Conservation (phyloP, 257 asterid species). For the Avicennia marina region DNA sequence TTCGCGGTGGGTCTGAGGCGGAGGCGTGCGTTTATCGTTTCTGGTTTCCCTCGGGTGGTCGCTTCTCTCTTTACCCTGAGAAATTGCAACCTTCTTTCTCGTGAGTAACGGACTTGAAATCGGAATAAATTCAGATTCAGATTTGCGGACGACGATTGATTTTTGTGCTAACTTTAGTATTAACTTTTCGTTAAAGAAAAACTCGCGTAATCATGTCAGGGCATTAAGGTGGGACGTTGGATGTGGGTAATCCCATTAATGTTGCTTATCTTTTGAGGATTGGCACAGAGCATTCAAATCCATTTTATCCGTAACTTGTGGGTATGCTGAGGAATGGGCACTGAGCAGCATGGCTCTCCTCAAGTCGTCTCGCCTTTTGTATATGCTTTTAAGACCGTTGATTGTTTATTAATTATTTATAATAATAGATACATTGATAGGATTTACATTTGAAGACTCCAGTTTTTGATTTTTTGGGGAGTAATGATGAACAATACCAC, state of each 20-base stretch:
- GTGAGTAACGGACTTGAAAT: conserved; percentile 25
- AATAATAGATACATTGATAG: too few relatives aligned
- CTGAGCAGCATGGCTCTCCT: too few relatives aligned
- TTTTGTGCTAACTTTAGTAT: conserved; percentile 18
- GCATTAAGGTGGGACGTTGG: conserved; percentile 6
- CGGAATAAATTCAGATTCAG: conserved; percentile 22
- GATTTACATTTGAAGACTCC: too few relatives aligned
- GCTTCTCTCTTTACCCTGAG: too few relatives aligned
- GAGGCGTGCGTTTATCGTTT: background rate
- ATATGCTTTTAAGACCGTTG: too few relatives aligned
- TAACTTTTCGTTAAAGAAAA: conserved; percentile 6
- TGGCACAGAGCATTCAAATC: too few relatives aligned
- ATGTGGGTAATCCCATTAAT: background rate
- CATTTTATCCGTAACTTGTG: too few relatives aligned
- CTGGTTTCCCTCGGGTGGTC: conserved; percentile 4
- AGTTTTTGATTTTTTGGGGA: too few relatives aligned
- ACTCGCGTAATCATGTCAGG: background rate
- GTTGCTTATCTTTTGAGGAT: background rate
- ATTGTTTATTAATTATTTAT: too few relatives aligned
- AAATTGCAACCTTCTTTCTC: background rate
- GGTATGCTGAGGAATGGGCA: too few relatives aligned
- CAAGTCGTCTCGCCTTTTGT: too few relatives aligned
- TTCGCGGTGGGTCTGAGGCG: conserved; percentile 23
- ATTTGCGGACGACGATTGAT: background rate
- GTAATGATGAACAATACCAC: too few relatives aligned